phyloP scores from a whole-genome alignment of 2,329 filamentous ascomycete genomes.

The Trichoderma sp. region DNA sequence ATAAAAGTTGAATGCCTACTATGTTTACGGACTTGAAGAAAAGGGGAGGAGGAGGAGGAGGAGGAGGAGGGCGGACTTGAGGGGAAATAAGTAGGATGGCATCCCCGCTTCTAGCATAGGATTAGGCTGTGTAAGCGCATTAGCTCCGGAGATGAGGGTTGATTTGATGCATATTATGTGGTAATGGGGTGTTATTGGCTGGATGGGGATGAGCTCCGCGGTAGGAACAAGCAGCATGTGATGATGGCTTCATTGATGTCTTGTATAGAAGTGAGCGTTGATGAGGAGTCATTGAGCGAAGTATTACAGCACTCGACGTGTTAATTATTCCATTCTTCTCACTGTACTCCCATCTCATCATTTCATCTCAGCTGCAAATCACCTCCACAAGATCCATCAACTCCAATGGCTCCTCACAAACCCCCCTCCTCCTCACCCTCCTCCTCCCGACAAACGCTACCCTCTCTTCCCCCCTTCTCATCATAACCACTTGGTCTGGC shows the following conservation, averaged over 20 bases:
- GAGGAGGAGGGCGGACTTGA: slow-evolving; percentile 1
- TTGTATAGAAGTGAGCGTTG: not conserved
- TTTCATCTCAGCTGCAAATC: not conserved
- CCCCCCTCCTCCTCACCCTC: slow-evolving; percentile 16
- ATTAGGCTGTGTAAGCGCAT: not conserved
- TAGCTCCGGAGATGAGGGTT: slow-evolving; percentile 9
- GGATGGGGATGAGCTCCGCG: not conserved
- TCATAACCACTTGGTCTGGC: slow-evolving; percentile 55
- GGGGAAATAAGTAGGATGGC: not conserved
- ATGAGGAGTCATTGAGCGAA: not conserved
- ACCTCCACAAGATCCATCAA: not conserved
- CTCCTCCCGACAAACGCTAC: not conserved
- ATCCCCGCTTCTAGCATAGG: slow-evolving; percentile 8
- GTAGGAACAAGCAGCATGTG: not conserved
- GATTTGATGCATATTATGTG: slow-evolving; percentile 5
- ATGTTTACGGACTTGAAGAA: not conserved
- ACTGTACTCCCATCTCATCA: not conserved
- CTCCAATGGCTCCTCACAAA: not conserved
- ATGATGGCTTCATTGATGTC: not conserved
- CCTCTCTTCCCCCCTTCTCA: slow-evolving; percentile 40
- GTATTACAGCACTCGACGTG: not conserved
- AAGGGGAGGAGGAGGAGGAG: not conserved
- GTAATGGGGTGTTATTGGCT: not conserved
- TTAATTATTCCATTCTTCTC: not conserved
- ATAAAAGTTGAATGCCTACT: not conserved